Conservation (phyloP, 1,139 yeast genomes). For the Diutina mesorugosa region DNA sequence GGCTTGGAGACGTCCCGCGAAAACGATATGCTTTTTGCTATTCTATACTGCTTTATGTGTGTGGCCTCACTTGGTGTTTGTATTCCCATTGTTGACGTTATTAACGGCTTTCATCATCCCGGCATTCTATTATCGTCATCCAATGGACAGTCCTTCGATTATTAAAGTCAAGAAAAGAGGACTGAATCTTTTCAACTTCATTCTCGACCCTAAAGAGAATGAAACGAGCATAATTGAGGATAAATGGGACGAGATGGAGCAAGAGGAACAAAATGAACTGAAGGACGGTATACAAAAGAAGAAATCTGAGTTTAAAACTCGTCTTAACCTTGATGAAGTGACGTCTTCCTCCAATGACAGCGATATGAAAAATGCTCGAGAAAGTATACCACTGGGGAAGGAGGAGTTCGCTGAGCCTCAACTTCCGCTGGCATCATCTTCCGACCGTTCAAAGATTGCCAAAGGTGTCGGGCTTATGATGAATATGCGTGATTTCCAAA, state of each 20-base stretch:
- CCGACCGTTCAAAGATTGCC: neutral
- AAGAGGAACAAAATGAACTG: constrained; percentile 4
- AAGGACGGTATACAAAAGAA: neutral
- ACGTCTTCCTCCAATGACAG: too few relatives aligned
- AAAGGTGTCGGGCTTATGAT: constrained; percentile 18
- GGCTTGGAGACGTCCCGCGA: constrained; percentile 52
- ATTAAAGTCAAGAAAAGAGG: constrained; percentile 40
- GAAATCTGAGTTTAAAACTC: neutral
- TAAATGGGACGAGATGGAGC: constrained; percentile 8
- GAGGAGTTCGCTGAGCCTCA: neutral
- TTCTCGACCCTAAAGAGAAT: constrained; percentile 29
- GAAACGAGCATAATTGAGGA: constrained; percentile 12
- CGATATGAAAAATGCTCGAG: neutral
- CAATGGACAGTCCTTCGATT: constrained; percentile 32
- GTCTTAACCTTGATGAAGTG: neutral
- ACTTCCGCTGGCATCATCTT: neutral
- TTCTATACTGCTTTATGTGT: constrained; percentile 47
- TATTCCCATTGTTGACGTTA: constrained; percentile 48
- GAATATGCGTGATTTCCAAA: constrained; percentile 52
- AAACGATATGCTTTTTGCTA: constrained; percentile 39
- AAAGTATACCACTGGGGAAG: neutral
- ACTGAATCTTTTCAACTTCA: constrained; percentile 38
- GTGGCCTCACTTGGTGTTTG: constrained; percentile 57
- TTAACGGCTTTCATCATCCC: constrained; percentile 55
- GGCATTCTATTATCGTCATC: constrained; percentile 62